Evolutionary conservation across 2,329 filamentous ascomycete genomes (phyloP).

Genomic region (Zarea fungicola): DNA sequence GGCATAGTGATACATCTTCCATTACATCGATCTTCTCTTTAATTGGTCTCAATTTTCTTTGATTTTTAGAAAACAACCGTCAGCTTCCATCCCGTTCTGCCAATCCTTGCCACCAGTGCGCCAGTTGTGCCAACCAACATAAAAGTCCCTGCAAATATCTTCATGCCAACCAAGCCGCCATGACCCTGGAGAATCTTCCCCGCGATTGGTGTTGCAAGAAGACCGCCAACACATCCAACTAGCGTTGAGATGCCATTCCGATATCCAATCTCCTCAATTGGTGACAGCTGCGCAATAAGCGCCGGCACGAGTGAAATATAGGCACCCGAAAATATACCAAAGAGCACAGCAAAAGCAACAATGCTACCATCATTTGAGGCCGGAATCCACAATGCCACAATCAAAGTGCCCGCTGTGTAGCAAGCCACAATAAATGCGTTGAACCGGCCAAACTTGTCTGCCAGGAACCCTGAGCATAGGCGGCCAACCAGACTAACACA

Average conservation of each 20-base stretch:
- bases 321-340: constrained; percentile 26
- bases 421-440: constrained; percentile 36
- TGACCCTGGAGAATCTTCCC: constrained; percentile 15
- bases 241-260: constrained; percentile 37
- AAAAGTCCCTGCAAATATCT: constrained; percentile 15
- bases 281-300: constrained; percentile 40
- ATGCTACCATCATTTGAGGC: constrained; percentile 19
- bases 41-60: too few species aligned
- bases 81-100: too few species aligned
- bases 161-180: constrained; percentile 13
- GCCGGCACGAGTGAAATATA: constrained; percentile 23
- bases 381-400: constrained; percentile 29
- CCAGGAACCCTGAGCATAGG: constrained; percentile 17
- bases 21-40: too few species aligned
- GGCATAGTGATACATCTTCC: too few species aligned
- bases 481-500: constrained; percentile 18
- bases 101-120: constrained; percentile 12
- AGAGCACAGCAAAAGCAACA: constrained; percentile 23
- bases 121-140: constrained; percentile 15
- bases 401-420: constrained; percentile 27
- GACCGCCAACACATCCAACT: constrained; percentile 14
- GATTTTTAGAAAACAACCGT: too few species aligned
- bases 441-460: constrained; percentile 22
- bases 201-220: constrained; percentile 17
- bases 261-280: constrained; percentile 48